Base-by-base conservation (phyloP, 805 yeast species). In the Cyberlindnera mississippiensis region DNA sequence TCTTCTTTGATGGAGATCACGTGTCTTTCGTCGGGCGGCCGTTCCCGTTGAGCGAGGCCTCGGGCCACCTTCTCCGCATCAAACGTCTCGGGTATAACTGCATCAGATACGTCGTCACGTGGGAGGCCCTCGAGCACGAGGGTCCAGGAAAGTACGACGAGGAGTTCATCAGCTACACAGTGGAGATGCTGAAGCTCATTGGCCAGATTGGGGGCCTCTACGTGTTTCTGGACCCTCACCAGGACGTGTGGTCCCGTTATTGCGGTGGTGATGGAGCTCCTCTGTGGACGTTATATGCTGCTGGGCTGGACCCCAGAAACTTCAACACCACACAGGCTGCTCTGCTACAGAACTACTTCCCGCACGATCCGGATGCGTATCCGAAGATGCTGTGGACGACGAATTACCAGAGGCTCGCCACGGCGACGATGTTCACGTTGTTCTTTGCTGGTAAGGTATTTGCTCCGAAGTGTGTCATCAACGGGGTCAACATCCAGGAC, bases 251-350 rank as follows among this genome's bases (percentile, higher is more conserved):
- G 97, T 82, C 93, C 1, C 73, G 96, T 36, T 85, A 72, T 57
- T 69, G 80, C 10, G 96, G 96, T 5, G 97, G 97, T 2, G 80
- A 87, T 35, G 97, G 97, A 15, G 96, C 96, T 4, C 97, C 97
- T 1, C 55, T 86, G 55, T 90, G 97, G 97, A 89, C 97, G 0
- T 60, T 89, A 4, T 81, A 85, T 56, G 90, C 93, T 18, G 95
- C 91, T 2, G 96, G 96, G 1, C 64, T 90, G 36, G 77, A 90
- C 42, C 96, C 96, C 0, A 67, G 60, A n/a, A 62, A 75, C n/a
- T 86, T 93, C 53, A 62, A 73, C 1, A 69, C 51, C 2, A 85
- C 93, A 4, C 86, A 84, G 45, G 95, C 96, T 1, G 91, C 96
- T 0, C 61, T 86, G 27, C 59, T 88, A 16, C 96, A 90, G 58